Conservation (phyloP, 306 rosid genomes). For the Oxytropis ochrocephala region DNA sequence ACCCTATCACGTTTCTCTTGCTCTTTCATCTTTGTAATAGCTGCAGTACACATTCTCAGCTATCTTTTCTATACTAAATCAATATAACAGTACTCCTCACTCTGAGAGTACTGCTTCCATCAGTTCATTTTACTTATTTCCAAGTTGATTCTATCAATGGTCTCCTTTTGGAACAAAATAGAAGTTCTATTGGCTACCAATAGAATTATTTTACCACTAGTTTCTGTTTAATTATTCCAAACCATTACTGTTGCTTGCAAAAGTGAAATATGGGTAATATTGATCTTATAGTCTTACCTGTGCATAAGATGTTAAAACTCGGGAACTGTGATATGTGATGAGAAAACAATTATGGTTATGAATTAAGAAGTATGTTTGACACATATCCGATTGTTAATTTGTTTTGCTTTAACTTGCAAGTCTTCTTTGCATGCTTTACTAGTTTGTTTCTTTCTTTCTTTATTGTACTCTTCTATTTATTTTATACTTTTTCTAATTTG, state of each 20-base stretch:
- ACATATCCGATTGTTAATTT: neutral
- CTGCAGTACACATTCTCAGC: too few relatives aligned
- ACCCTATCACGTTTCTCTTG: too few relatives aligned
- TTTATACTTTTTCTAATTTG: neutral
- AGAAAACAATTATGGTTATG: neutral
- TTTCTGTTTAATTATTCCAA: neutral
- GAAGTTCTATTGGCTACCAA: neutral
- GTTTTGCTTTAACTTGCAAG: neutral
- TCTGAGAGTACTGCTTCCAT: too few relatives aligned
- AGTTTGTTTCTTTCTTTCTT: neutral
- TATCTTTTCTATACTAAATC: too few relatives aligned
- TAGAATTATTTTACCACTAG: neutral
- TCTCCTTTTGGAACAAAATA: neutral
- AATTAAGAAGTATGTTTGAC: neutral
- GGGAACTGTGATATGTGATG: neutral
- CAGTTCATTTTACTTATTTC: too few relatives aligned
- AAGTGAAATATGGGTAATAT: neutral
- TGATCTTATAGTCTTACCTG: neutral
- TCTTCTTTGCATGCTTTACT: neutral
- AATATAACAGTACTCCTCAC: too few relatives aligned
- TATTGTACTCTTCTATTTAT: neutral
- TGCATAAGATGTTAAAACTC: neutral
- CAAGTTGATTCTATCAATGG: too few relatives aligned
- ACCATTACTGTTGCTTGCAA: neutral
- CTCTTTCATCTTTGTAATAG: too few relatives aligned